Evolutionary conservation across 768 basidiomycete genomes (phyloP).

Genomic region (Termitomyces sp.): DNA sequence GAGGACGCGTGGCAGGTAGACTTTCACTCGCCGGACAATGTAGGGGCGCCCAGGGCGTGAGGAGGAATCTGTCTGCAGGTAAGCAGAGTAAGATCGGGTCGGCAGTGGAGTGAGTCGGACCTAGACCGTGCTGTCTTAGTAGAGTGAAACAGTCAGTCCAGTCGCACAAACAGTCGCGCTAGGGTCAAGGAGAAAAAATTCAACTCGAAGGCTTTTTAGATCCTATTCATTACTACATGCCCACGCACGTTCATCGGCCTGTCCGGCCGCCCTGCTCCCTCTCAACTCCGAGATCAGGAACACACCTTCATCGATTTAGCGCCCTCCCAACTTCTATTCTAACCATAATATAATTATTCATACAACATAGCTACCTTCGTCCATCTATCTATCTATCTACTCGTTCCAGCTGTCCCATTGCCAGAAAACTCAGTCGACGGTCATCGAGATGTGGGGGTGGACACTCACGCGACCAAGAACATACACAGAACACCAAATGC

Average conservation of each 20-base stretch:
- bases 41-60: neutral
- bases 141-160: neutral
- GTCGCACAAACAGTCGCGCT: neutral
- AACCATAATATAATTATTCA: neutral
- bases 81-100: neutral
- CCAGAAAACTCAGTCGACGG: neutral
- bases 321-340: neutral
- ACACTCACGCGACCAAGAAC: conserved; percentile 85
- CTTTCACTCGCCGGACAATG: neutral
- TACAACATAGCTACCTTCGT: neutral
- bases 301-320: neutral
- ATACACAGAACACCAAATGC: conserved; percentile 87
- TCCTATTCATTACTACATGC: conserved; percentile 18
- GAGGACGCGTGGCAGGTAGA: conserved; percentile 1
- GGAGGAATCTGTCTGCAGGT: neutral
- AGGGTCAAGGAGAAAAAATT: conserved; percentile 19
- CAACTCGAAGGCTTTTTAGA: conserved; percentile 10
- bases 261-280: conserved; percentile 12
- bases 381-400: conserved; percentile 21
- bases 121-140: conserved; percentile 1
- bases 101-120: neutral
- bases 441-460: neutral
- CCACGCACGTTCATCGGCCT: conserved; percentile 56
- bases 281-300: conserved; percentile 8
- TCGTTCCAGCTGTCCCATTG: conserved; percentile 65